These are phyloP conservation scores for Cenococcum geophilum DNA, from an alignment of 495 filamentous ascomycete genomes.

Conservation along the genomic window DNA sequence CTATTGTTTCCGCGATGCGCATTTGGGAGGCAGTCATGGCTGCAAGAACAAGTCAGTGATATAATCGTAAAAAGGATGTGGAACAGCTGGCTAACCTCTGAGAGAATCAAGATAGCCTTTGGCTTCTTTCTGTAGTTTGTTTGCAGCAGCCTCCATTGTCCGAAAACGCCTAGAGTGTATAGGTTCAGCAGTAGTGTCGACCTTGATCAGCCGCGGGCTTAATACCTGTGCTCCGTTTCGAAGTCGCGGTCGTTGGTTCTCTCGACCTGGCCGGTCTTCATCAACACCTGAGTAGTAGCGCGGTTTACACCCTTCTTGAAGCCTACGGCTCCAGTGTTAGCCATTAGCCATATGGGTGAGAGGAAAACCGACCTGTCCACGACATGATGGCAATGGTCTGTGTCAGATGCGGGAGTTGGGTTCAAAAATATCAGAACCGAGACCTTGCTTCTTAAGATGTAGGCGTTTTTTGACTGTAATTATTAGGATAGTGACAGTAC, in stretches of 20 bases:
- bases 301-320: slow-evolving; percentile 99
- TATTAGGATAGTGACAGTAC: neutral
- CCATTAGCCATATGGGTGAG: neutral
- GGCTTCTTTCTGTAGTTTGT: slow-evolving; percentile 90
- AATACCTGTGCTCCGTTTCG: slow-evolving; percentile 89
- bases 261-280: slow-evolving; percentile 98
- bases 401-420: neutral
- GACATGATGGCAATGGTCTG: slow-evolving; percentile 45
- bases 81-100: slow-evolving; percentile 53
- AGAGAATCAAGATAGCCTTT: slow-evolving; percentile 95
- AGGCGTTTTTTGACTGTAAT: neutral
- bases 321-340: slow-evolving; percentile 46
- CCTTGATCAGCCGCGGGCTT: neutral
- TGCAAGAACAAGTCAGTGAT: neutral
- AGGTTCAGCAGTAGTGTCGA: neutral
- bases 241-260: slow-evolving; percentile 97
- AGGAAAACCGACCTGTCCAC: slow-evolving; percentile 47
- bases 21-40: slow-evolving; percentile 99
- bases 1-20: slow-evolving; percentile 98
- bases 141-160: slow-evolving; percentile 90
- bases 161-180: slow-evolving; percentile 64
- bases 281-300: slow-evolving; percentile 99
- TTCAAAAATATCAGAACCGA: neutral
- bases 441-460: neutral
- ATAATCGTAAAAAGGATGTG: neutral